Evolutionary conservation across 495 filamentous ascomycete species (phyloP), one percentile per base, ranked within the genome.

Genomic region (Aspergillus incahuasiensis): DNA sequence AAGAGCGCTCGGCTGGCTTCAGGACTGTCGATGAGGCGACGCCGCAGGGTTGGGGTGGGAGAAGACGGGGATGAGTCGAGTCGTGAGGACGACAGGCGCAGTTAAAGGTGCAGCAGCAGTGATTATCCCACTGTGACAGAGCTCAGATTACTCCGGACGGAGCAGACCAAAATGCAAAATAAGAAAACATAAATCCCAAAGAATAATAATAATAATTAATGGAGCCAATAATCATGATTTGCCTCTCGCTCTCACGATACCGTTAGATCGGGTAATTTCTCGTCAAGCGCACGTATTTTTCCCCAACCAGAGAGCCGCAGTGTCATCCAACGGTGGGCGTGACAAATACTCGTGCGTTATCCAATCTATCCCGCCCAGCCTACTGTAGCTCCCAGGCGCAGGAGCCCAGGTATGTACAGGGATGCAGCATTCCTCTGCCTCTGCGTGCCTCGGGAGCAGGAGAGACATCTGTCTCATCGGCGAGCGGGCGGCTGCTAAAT

Each of bases 201-300:
- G 22, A 38, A 50, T 35, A 46, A 46, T 46, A 6, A 35, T 28
- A 28, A 7, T 2, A 25, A 46, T 46, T 15, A 25, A 12, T 40
- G 5, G 15, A 38, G 15, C 35, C 11, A 50, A 44, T 32, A 32
- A 50, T 34, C 20, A 24, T 34, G 25, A 44, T 50, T 53, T 25
- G 49, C n/a, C n/a, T n/a, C n/a, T n/a, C n/a, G n/a, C n/a, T n/a
- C n/a, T n/a, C n/a, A n/a, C n/a, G 38, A 18, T 45, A 53, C 59
- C 62, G 62, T 62, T 65, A 57, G 54, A 65, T 63, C 63, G 63
- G 66, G 61, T 67, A 68, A 64, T 68, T 63, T 61, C 52, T n/a
- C n/a, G n/a, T n/a, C n/a, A n/a, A 50, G 52, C 59, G 35, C 20
- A 0, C 3, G 43, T 45, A 45, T 24, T 45, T 28, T 45, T 9